Percentiles rank a stretch among this genome's conserved stretches.
phyloP scores from a whole-genome alignment of 179 eudicot genomes.

The Spergularia azorica region DNA sequence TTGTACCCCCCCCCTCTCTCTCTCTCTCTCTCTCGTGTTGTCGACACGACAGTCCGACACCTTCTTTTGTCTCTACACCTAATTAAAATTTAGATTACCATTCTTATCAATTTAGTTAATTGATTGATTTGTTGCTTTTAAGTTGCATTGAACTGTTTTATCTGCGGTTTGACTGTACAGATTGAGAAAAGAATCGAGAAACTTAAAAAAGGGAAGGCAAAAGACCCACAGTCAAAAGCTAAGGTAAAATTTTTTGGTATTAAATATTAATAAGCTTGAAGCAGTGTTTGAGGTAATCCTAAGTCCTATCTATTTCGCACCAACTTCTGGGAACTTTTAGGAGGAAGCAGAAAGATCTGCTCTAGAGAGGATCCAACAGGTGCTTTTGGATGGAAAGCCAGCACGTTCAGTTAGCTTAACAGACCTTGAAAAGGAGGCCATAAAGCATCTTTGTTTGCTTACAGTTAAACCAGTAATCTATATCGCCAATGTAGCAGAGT shows the following conservation, averaged over 20 bases:
- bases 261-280: background rate
- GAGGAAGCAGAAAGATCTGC: conserved; percentile 97
- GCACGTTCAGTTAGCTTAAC: conserved; percentile 90
- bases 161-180: conserved; percentile 64
- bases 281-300: background rate
- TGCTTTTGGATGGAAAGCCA: conserved; percentile 90
- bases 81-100: background rate
- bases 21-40: background rate
- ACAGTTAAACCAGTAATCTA: conserved; percentile 91
- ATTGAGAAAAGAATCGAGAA: conserved; percentile 93
- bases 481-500: conserved; percentile 95
- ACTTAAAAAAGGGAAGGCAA: conserved; percentile 84
- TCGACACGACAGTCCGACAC: background rate
- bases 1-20: background rate
- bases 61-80: background rate
- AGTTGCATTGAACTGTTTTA: conserved; percentile 28
- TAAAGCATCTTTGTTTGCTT: conserved; percentile 90
- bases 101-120: background rate
- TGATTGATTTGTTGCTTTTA: background rate
- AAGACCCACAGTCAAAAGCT: conserved; percentile 74
- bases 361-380: conserved; percentile 71
- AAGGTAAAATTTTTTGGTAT: conserved; percentile 52
- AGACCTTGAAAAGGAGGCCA: conserved; percentile 74
- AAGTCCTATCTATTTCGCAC: conserved; percentile 2
- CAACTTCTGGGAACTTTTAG: conserved; percentile 43